Base-by-base conservation (phyloP, 2,329 filamentous ascomycete species). In the Ascocoryne sarcoides region DNA sequence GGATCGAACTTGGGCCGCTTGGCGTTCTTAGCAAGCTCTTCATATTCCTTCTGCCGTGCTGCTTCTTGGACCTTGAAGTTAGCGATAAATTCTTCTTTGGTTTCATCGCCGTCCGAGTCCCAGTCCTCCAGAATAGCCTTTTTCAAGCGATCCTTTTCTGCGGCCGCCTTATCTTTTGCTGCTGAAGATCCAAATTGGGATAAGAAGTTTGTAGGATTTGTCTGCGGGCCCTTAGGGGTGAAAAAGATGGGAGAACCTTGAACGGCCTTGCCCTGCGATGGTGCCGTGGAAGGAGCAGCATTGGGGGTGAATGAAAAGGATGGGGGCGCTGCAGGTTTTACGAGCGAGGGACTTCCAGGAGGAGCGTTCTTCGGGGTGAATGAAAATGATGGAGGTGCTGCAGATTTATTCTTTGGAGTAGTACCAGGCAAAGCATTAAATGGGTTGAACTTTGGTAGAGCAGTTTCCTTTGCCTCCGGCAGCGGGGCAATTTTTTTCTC, bases 41-140 rank as follows among this genome's bases (percentile, higher is more conserved):
- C 51, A 16, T 52, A 34, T 35, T 47, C 45, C 30, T 53, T 48
- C 15, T 42, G n/a, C n/a, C n/a, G n/a, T n/a, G n/a, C n/a, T n/a
- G n/a, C n/a, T n/a, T n/a, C n/a, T n/a, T n/a, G n/a, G n/a, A n/a
- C n/a, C n/a, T n/a, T n/a, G n/a, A n/a, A 44, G 21, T 51, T 51
- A 29, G 45, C 36, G 20, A 48, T 49, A 14, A 40, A 54, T 2
- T 51, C 48, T 10, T 47, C 50, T n/a, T 53, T 48, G 20, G 42
- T 48, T 31, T 49, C 47, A 33, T 52, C 51, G 5, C 59, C 56
- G 16, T 60, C 57, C 3, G 54, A 56, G 36, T 60, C 57, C 30
- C 48, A 48, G 10, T 60, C 56, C 14, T 54, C 52, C 16, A 50
- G 52, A 36, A 49, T 55, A 3, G 49, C n/a, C 53, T 3, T 10